These are phyloP conservation scores for Cicer chorassanicum DNA, from an alignment of 306 rosid genomes.

Conservation along the genomic window DNA sequence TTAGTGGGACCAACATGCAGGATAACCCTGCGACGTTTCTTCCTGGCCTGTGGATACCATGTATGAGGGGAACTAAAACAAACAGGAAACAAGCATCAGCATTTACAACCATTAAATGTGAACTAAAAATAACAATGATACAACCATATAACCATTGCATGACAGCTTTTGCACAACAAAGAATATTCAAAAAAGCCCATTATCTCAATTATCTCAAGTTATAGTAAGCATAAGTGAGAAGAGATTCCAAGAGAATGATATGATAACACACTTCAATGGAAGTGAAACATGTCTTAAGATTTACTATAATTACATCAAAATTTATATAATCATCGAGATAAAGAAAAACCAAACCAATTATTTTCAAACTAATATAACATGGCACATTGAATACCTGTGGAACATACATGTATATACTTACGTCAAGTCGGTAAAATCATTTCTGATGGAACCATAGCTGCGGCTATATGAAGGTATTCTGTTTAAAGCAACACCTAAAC, in stretches of 20 bases:
- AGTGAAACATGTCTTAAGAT: neutral
- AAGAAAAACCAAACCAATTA: constrained; percentile 20
- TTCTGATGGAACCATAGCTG: constrained; percentile 45
- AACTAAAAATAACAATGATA: constrained; percentile 25
- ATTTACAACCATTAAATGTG: neutral
- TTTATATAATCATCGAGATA: neutral
- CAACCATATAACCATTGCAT: constrained; percentile 29
- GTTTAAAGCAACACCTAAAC: constrained; percentile 47
- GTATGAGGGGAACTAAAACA: constrained; percentile 80
- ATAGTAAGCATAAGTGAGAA: neutral
- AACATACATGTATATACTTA: constrained; percentile 50
- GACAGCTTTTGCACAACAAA: constrained; percentile 20
- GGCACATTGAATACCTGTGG: constrained; percentile 13
- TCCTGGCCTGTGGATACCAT: constrained; percentile 91
- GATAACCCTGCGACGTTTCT: constrained; percentile 75
- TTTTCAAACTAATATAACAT: constrained; percentile 20
- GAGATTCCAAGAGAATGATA: neutral
- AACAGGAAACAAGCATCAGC: constrained; percentile 39
- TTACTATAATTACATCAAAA: neutral
- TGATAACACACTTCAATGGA: neutral
- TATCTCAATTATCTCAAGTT: neutral
- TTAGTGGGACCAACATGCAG: constrained; percentile 97
- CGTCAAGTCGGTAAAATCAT: constrained; percentile 80
- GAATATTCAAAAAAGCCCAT: neutral
- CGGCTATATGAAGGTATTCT: constrained; percentile 57